Evolutionary conservation across 2,329 filamentous ascomycete species (phyloP).

Genomic region (Exophiala sp.): DNA sequence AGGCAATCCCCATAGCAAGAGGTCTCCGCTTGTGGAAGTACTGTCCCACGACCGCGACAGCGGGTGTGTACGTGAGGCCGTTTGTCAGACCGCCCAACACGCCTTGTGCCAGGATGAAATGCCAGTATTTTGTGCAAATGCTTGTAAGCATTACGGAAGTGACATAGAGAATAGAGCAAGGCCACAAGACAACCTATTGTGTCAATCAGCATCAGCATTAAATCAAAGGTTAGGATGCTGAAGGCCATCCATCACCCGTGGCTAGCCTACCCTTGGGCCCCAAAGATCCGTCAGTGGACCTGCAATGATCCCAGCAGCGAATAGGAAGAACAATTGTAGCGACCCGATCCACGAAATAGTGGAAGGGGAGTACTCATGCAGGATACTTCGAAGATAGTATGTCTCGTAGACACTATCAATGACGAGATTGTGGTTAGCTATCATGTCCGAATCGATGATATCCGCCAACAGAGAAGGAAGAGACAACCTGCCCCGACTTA

Average conservation of each 20-base stretch:
- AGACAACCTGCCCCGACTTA: conserved; percentile 1
- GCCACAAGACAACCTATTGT: conserved; percentile 30
- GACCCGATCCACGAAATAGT: conserved; percentile 83
- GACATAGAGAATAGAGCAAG: conserved; percentile 29
- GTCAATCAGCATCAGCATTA: conserved; percentile 26
- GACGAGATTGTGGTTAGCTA: neutral
- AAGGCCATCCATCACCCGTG: neutral
- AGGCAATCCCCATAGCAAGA: conserved; percentile 73
- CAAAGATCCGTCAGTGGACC: conserved; percentile 73
- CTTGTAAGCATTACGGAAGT: conserved; percentile 36
- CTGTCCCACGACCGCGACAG: conserved; percentile 44
- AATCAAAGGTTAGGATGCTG: neutral
- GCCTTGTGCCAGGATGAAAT: conserved; percentile 38
- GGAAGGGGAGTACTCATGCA: conserved; percentile 41
- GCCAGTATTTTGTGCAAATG: conserved; percentile 35
- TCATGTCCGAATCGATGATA: neutral
- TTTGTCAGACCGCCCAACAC: conserved; percentile 37
- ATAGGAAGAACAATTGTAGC: conserved; percentile 72
- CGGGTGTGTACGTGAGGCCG: conserved; percentile 40
- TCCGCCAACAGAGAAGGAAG: neutral
- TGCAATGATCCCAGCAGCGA: conserved; percentile 77
- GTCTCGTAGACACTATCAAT: conserved; percentile 32
- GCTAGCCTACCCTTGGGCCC: conserved; percentile 34
- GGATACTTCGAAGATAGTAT: conserved; percentile 29
- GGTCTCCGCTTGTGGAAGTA: conserved; percentile 71